Evolutionary conservation across 805 yeast species (phyloP), one percentile per base, ranked within the genome.

Genomic region (Brettanomyces bruxellensis): DNA sequence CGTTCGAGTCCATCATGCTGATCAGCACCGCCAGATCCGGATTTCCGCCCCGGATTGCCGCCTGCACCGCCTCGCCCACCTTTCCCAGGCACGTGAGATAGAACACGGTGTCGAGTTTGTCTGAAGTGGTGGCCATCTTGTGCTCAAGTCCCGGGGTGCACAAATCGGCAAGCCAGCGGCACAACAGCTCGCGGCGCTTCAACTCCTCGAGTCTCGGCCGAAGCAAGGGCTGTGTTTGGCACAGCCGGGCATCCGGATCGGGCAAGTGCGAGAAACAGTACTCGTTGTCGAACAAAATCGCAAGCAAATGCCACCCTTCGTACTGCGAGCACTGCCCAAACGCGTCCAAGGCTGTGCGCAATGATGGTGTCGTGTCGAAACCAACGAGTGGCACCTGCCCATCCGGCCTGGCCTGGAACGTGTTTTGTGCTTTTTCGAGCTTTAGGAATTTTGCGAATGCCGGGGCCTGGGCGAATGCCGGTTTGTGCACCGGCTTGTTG

Each of bases 1-100:
- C 85, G 53, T 83, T 82, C 0, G 93, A 81, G 34, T 86, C 95
- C 6, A 84, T 60, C 39, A 85, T 65, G 0, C 96, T 73, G 11
- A 91, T 61, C 25, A 87, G 56, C 0, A 78, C 78, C 0, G 95
- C 79, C 18, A 91, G 62, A 60, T 90, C 95, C 4, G 75, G 64
- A 55, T 86, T 85, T 7, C 73, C 72, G 0, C 83, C 63, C n/a
- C 72, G 65, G 1, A 80, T 62, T 1, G 96, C 90, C 3, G 68
- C 49, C 30, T 70, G 68, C 5, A 81, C 69, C 1, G 98, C 97
- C 25, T 69, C 69, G 7, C 72, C 66, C 28, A 87, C 56, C 47
- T 82, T 76, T 45, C 84, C 81, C 4, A 75, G 67, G 32, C 79
- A 69, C 8, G 83, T 50, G 25, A 67, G 57, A 3, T 73, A 56